Conservation (phyloP, 169 alveolate genomes). For the Cryptosporidium tyzzeri region DNA sequence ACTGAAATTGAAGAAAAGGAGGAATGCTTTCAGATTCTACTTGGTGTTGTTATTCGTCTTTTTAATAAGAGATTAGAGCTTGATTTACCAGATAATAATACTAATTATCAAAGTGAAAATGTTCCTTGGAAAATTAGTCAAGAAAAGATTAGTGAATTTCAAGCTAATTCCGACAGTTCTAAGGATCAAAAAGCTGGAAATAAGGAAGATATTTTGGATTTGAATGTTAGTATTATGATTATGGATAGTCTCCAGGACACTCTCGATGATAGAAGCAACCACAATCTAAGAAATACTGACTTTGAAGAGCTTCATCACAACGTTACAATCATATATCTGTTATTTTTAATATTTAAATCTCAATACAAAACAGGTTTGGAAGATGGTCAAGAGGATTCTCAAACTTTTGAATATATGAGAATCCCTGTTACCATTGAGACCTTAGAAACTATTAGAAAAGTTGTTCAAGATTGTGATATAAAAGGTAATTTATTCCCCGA, state of each 20-base stretch:
- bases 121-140: neutral
- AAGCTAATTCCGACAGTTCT: neutral
- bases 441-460: constrained; percentile 18
- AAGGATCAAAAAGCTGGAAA: neutral
- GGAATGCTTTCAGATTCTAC: constrained; percentile 54
- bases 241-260: constrained; percentile 48
- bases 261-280: neutral
- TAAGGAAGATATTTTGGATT: neutral
- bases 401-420: constrained; percentile 7
- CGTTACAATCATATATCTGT: constrained; percentile 45
- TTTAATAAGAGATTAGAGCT: constrained; percentile 6
- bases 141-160: neutral
- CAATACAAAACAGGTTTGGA: constrained; percentile 35
- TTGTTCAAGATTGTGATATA: constrained; percentile 18
- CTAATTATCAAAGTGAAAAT: neutral
- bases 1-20: constrained; percentile 40
- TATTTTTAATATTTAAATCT: constrained; percentile 42
- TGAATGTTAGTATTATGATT: constrained; percentile 50
- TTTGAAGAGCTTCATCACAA: constrained; percentile 35
- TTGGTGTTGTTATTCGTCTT: constrained; percentile 31
- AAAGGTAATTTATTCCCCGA: constrained; percentile 57
- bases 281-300: neutral
- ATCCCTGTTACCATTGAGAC: constrained; percentile 49
- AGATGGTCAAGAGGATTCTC: constrained; percentile 18
- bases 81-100: neutral